phyloP scores from a whole-genome alignment of 495 filamentous ascomycete genomes.

The Umbilicaria muhlenbergii region DNA sequence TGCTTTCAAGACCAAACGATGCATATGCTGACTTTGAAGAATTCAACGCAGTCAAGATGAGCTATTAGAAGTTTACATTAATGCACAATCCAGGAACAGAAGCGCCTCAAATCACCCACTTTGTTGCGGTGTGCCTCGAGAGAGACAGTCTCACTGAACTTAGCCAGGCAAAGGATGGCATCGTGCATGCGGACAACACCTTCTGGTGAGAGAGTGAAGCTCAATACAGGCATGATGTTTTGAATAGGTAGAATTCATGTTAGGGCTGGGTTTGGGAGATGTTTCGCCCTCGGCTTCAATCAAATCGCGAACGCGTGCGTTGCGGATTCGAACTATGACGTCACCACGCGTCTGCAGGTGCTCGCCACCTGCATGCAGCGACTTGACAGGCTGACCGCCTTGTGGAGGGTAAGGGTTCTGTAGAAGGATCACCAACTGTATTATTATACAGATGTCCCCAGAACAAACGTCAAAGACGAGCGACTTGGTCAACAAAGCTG shows the following conservation, averaged over 20 bases:
- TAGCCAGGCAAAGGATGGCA: slow-evolving; percentile 68
- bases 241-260: not conserved
- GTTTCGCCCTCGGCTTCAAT: too few relatives aligned
- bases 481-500: not conserved
- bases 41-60: slow-evolving; percentile 73
- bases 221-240: slow-evolving; percentile 47
- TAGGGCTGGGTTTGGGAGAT: too few relatives aligned
- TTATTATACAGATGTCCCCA: too few relatives aligned
- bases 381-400: too few relatives aligned
- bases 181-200: slow-evolving; percentile 66
- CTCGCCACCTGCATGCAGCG: slow-evolving; percentile 14
- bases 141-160: slow-evolving; percentile 82
- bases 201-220: slow-evolving; percentile 63
- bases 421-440: too few relatives aligned
- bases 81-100: not conserved
- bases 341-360: slow-evolving; percentile 5
- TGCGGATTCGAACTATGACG: too few relatives aligned
- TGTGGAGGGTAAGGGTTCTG: too few relatives aligned
- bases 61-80: slow-evolving; percentile 29
- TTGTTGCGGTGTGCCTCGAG: slow-evolving; percentile 66
- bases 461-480: too few relatives aligned
- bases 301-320: too few relatives aligned
- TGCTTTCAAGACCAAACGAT: slow-evolving; percentile 56
- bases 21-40: slow-evolving; percentile 87
- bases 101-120: slow-evolving; percentile 24